These are phyloP conservation scores for Lasiodiplodia sp. DNA, from an alignment of 2,329 filamentous ascomycete species.

Conservation along the genomic window DNA sequence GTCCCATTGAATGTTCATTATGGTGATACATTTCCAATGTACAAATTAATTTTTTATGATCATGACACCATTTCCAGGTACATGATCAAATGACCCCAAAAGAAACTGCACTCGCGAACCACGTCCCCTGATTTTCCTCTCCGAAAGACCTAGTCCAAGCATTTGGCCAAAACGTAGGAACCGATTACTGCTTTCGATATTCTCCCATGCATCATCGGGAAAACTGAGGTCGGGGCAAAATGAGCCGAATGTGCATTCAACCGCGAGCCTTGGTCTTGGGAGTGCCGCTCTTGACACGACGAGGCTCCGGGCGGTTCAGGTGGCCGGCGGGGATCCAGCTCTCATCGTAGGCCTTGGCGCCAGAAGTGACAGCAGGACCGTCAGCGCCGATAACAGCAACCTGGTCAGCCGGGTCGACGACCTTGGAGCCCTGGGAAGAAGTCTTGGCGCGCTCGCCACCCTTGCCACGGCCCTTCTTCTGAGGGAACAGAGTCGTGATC, in stretches of 20 bases:
- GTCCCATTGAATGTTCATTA: slow-evolving; percentile 1
- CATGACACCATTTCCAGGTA: slow-evolving; percentile 13
- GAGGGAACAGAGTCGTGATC: slow-evolving; percentile 94
- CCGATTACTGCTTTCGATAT: not conserved
- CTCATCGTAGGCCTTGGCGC: slow-evolving; percentile 82
- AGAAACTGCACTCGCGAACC: not conserved
- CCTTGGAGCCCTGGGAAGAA: slow-evolving; percentile 67
- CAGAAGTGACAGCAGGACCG: slow-evolving; percentile 71
- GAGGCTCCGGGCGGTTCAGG: slow-evolving; percentile 81
- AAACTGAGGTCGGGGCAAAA: not conserved
- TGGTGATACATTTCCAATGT: slow-evolving; percentile 19
- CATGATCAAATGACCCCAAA: not conserved
- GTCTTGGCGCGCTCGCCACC: slow-evolving; percentile 71
- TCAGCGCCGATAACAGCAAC: slow-evolving; percentile 72
- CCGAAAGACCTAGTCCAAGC: slow-evolving; percentile 9
- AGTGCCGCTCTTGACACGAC: slow-evolving; percentile 62
- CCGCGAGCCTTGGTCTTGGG: slow-evolving; percentile 45
- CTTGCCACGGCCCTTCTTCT: slow-evolving; percentile 69
- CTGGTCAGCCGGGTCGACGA: slow-evolving; percentile 64
- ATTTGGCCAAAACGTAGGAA: slow-evolving; percentile 1
- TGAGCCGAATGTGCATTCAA: not conserved
- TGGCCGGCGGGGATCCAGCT: slow-evolving; percentile 93
- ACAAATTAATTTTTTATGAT: slow-evolving; percentile 16
- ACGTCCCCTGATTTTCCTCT: not conserved
- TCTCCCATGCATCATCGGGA: not conserved